Base-by-base conservation (phyloP, 169 alveolate species). In the Cryptosporidium tyzzeri region DNA sequence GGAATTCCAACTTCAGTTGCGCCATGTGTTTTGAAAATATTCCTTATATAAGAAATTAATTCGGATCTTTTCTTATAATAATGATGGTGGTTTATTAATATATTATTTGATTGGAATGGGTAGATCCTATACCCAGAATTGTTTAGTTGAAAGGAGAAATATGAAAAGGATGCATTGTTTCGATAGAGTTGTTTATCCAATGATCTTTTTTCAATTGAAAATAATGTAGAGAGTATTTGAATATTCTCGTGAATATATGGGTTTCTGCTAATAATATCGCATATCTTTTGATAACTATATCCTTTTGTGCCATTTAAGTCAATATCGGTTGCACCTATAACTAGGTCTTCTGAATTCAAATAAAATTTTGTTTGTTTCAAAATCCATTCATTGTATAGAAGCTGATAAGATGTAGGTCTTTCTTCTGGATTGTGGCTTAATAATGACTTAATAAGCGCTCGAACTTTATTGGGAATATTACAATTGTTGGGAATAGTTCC, bases 351-450 rank as follows among this genome's bases (percentile, higher is more conserved):
- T 26, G 16, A 39, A 61, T 80, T 62, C 26, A 59, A 50, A 80
- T 80, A 37, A 10, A 29, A 62, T 14, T 80, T 80, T 10, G 84
- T 29, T 48, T 80, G 89, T 39, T 80, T 65, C 31, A 80, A 44
- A 44, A 80, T 65, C 89, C 89, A 80, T 26, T 80, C 89, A 65
- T 80, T 80, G 65, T 80, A 80, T 23, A 80, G 74, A 62, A 80
- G 89, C 62, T 80, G 89, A 35, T 80, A 39, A 12, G 89, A 59
- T 80, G 89, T 80, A 18, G 89, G 89, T 2, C 89, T 80, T 16
- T 80, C 51, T n/a, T 59, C 55, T n/a, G 89, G 89, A 80, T 62
- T 44, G 12, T 37, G 50, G 53, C 53, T 80, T 41, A 80, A 50
- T 67, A 80, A 65, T 1, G 89, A 59, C 45, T 65, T 80, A 39